Percentiles rank a stretch among this genome's conserved stretches.
phyloP scores from a whole-genome alignment of 2,329 filamentous ascomycete species.

The Pezicula radicicola region DNA sequence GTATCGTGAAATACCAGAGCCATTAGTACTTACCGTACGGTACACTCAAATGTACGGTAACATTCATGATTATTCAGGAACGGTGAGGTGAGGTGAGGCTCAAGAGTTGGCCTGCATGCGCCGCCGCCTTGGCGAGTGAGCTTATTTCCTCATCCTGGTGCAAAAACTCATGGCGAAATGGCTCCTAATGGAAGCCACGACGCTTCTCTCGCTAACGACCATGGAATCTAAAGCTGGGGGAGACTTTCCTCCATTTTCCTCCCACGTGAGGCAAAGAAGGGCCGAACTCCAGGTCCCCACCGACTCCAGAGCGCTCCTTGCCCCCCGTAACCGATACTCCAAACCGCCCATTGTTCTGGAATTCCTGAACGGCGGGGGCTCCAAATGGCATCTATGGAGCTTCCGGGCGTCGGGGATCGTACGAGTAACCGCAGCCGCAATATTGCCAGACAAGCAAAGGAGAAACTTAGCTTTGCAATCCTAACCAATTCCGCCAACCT shows the following conservation, averaged over 20 bases:
- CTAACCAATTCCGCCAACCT: too few species aligned
- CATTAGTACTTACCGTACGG: too few species aligned
- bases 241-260: neutral
- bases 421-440: neutral
- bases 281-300: neutral
- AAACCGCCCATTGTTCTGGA: neutral
- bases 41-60: too few species aligned
- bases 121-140: too few species aligned
- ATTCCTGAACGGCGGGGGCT: neutral
- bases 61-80: too few species aligned
- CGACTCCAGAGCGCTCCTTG: neutral
- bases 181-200: neutral
- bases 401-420: neutral
- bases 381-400: neutral
- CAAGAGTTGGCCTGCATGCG: too few species aligned
- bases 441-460: neutral
- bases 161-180: too few species aligned
- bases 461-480: too few species aligned
- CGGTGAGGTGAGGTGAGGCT: too few species aligned
- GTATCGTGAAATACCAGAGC: too few species aligned
- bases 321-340: neutral
- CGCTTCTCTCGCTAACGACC: neutral
- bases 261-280: neutral
- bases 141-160: too few species aligned
- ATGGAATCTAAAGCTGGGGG: neutral